Evolutionary conservation across 768 basidiomycete species (phyloP).

Genomic region (Paxillus involutus): DNA sequence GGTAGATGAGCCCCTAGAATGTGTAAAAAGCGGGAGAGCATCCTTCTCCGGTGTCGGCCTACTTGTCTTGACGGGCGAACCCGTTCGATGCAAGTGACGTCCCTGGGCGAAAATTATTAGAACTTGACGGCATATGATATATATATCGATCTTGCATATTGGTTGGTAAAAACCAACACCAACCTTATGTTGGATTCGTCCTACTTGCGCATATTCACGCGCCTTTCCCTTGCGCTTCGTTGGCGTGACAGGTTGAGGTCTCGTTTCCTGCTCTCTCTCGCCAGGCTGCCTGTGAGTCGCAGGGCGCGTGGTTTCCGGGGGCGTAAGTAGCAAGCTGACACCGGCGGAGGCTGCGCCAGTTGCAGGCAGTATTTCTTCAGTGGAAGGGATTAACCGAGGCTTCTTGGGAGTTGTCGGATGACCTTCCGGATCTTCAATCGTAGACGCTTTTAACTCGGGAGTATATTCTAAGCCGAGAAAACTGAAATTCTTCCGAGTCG

Average conservation of each 20-base stretch:
- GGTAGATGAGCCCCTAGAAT: conserved; percentile 11
- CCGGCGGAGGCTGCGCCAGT: neutral
- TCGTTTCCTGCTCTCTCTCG: neutral
- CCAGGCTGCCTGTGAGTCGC: neutral
- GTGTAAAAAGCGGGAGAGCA: conserved; percentile 18
- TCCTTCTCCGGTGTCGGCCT: conserved; percentile 6
- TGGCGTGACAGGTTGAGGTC: neutral
- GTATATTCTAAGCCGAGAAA: conserved; percentile 24
- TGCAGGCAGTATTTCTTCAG: neutral
- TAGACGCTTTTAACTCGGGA: conserved; percentile 8
- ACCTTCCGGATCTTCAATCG: conserved; percentile 9
- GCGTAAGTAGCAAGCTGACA: conserved; percentile 19
- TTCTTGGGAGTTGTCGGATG: conserved; percentile 27
- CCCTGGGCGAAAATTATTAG: neutral
- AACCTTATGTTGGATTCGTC: conserved; percentile 10
- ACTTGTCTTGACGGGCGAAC: neutral
- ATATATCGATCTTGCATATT: neutral
- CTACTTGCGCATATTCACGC: neutral
- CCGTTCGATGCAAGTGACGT: neutral
- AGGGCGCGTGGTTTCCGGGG: conserved; percentile 26
- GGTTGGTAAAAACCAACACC: conserved; percentile 3
- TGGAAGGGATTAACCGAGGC: conserved; percentile 8
- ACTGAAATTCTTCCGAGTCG: conserved; percentile 14
- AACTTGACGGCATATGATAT: neutral
- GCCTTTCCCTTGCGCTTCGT: conserved; percentile 16